phyloP scores from a whole-genome alignment of 2,329 filamentous ascomycete genomes.

The Aureobasidium lini region DNA sequence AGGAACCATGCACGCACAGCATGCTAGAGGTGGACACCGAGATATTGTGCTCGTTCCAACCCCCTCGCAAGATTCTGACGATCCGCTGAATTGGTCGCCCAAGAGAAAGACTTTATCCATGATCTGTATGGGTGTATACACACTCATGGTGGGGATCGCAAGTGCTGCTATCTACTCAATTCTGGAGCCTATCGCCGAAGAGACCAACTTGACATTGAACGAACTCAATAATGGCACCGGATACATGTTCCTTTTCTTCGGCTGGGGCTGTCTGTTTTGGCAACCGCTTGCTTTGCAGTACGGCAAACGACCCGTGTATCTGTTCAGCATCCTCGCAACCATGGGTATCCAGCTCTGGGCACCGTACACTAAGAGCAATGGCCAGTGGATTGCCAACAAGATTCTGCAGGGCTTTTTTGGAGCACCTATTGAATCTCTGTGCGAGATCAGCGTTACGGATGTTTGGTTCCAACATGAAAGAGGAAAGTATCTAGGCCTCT shows the following conservation, averaged over 20 bases:
- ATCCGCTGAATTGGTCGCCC: conserved; percentile 41
- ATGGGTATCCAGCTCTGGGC: conserved; percentile 38
- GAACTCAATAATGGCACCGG: conserved; percentile 45
- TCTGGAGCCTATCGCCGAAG: conserved; percentile 39
- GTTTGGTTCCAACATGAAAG: conserved; percentile 25
- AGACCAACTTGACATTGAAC: conserved; percentile 39
- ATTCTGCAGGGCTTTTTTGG: conserved; percentile 42
- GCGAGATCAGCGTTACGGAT: conserved; percentile 28
- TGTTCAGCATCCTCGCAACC: conserved; percentile 35
- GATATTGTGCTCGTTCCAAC: conserved; percentile 37
- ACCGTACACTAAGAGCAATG: conserved; percentile 36
- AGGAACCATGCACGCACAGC: conserved; percentile 30
- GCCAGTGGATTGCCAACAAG: conserved; percentile 41
- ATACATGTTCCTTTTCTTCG: conserved; percentile 46
- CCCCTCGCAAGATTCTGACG: conserved; percentile 39
- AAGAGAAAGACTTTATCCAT: conserved; percentile 37
- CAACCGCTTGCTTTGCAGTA: conserved; percentile 47
- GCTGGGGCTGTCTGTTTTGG: conserved; percentile 46
- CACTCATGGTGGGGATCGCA: conserved; percentile 43
- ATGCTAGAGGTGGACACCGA: conserved; percentile 26
- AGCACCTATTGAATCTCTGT: conserved; percentile 43
- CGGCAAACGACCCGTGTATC: conserved; percentile 44
- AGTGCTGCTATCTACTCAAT: conserved; percentile 45
- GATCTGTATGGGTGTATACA: conserved; percentile 40
- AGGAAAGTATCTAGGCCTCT: conserved; percentile 23